Base-by-base conservation (phyloP, 345 rosid species). In the Eucalyptus curtisii region DNA sequence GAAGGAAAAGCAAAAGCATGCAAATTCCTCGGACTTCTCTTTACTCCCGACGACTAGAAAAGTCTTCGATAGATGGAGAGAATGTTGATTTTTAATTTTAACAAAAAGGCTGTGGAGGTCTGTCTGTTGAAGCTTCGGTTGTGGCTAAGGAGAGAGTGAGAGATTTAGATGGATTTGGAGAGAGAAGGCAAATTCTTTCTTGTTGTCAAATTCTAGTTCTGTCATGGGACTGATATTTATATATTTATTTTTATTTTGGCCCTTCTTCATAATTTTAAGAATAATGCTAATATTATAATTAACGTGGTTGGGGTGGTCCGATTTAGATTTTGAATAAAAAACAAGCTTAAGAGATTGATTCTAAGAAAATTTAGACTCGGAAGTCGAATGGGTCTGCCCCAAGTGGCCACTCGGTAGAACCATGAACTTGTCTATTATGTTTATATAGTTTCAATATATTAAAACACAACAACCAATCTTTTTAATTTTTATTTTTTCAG, bases 281-380 rank as follows among this genome's bases (percentile, higher is more conserved):
- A 15, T 7, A 16, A 4, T 14, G 3, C 7, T 27, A 5, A 30
- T 11, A 5, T 25, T 59, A 11, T 12, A 30, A 59, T 59, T 5
- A 11, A 24, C 0, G 4, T 30, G 76, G 2, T 64, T n/a, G 0
- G 2, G 11, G 1, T 64, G 20, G 20, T 64, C 10, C 2, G 5
- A 33, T 64, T n/a, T n/a, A 13, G 19, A n/a, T 31, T 8, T 64
- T n/a, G 37, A 64, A 64, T 64, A 19, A 52, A n/a, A 25, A 64
- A 15, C 10, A 64, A n/a, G 16, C 33, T 64, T 16, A n/a, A 64
- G 76, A 13, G 76, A 64, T 64, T 64, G 40, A 64, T n/a, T n/a
- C 40, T 14, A 7, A 64, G 1, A 64, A 30, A 64, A 14, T 64
- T 5, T 64, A n/a, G 20, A 64, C 5, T n/a, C 1, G 1, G 1